Evolutionary conservation across 1,139 yeast species (phyloP).

Genomic region (Williopsis jadinii): DNA sequence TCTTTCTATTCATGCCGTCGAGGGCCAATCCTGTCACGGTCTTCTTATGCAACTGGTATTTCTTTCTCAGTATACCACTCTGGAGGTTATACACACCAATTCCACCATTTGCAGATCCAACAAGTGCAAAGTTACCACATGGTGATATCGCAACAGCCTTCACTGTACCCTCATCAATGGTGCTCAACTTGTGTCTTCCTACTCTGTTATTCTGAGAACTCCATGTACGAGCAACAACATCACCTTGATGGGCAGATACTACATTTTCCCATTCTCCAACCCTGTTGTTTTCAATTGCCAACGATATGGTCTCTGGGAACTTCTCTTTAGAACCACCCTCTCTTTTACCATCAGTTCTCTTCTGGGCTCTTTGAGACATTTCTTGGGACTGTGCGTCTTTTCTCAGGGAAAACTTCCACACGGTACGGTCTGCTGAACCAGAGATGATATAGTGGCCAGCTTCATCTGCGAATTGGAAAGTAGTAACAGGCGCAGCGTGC

Average conservation of each 20-base stretch:
- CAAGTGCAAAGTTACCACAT: conserved; percentile 92
- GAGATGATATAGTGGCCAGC: conserved; percentile 80
- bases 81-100: conserved; percentile 86
- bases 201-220: conserved; percentile 74
- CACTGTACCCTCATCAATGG: conserved; percentile 79
- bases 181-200: conserved; percentile 63
- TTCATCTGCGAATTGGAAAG: conserved; percentile 70
- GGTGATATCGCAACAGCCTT: conserved; percentile 75
- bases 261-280: conserved; percentile 95
- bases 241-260: conserved; percentile 86
- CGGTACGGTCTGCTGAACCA: conserved; percentile 78
- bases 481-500: conserved; percentile 85
- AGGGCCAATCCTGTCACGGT: conserved; percentile 85
- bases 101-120: conserved; percentile 90
- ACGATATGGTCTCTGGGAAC: conserved; percentile 67
- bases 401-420: conserved; percentile 88
- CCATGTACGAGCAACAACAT: conserved; percentile 87
- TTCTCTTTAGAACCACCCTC: conserved; percentile 53
- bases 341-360: conserved; percentile 47
- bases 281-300: conserved; percentile 72
- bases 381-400: conserved; percentile 97
- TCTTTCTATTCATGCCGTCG: conserved; percentile 82
- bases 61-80: conserved; percentile 73
- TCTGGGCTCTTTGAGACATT: conserved; percentile 70
- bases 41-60: conserved; percentile 58